A percentile compares a stretch with the other conserved stretches of the same genome.
Evolutionary conservation across 2,329 filamentous ascomycete genomes (phyloP).

Genomic region (Lithohypha guttulata): DNA sequence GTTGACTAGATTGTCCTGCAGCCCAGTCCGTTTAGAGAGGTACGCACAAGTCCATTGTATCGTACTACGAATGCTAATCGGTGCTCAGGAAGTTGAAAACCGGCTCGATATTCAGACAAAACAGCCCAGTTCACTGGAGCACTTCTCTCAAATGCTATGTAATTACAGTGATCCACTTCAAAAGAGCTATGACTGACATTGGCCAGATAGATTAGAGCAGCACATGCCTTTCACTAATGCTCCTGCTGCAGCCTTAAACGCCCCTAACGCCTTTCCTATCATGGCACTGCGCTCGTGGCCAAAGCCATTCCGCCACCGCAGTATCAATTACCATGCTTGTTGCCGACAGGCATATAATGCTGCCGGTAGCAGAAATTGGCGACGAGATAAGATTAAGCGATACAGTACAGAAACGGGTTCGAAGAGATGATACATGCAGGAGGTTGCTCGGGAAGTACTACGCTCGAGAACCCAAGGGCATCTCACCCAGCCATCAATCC

Average conservation of each 20-base stretch:
- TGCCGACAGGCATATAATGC: too few species aligned
- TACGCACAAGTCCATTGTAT: neutral
- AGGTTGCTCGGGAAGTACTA: too few species aligned
- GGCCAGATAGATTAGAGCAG: conserved; percentile 11
- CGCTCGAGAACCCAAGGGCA: too few species aligned
- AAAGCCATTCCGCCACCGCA: conserved; percentile 2
- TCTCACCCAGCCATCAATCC: too few species aligned
- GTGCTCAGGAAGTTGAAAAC: conserved; percentile 1
- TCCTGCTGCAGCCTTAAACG: conserved; percentile 9
- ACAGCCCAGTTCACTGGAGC: conserved; percentile 9
- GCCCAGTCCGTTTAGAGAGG: conserved; percentile 13
- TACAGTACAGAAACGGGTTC: too few species aligned
- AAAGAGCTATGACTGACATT: conserved; percentile 1
- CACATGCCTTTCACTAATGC: conserved; percentile 5
- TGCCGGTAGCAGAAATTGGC: too few species aligned
- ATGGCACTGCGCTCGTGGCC: conserved; percentile 11
- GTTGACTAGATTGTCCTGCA: neutral
- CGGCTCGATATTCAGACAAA: conserved; percentile 10
- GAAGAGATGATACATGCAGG: too few species aligned
- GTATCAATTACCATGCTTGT: conserved; percentile 4
- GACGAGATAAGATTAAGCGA: too few species aligned
- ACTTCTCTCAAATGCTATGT: conserved; percentile 10
- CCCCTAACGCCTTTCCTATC: conserved; percentile 12
- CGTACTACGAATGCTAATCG: neutral
- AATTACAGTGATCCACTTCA: neutral